These are phyloP conservation scores for Amaranthus hypochondriacus DNA, from an alignment of 148 eudicot genomes.

Conservation along the genomic window DNA sequence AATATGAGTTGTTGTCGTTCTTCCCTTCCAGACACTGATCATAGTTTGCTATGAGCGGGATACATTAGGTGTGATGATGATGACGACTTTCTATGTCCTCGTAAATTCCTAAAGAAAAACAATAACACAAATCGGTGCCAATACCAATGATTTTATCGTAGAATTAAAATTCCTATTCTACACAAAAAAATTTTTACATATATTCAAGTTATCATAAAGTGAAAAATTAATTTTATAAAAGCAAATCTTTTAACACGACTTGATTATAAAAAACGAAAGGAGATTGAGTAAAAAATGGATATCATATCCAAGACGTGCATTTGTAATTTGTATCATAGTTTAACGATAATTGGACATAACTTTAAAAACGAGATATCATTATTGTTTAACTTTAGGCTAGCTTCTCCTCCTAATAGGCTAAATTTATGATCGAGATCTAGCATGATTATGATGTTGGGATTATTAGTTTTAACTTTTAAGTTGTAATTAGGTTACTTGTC, in stretches of 20 bases:
- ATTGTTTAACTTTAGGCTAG: conserved; percentile 21
- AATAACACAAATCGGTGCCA: too few species aligned
- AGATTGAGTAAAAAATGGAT: neutral
- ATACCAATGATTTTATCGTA: too few species aligned
- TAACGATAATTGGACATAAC: conserved; percentile 15
- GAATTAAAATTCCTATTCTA: too few species aligned
- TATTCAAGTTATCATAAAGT: neutral
- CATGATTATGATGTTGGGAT: conserved; percentile 13
- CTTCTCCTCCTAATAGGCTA: conserved; percentile 3
- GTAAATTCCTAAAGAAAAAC: too few species aligned
- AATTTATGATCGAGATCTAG: neutral
- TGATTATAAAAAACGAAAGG: neutral
- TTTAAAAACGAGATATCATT: neutral
- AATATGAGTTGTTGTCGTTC: too few species aligned
- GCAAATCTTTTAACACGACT: neutral
- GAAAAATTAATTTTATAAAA: neutral
- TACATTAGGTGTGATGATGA: too few species aligned
- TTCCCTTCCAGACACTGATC: too few species aligned
- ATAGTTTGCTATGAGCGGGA: too few species aligned
- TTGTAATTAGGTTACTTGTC: conserved; percentile 28
- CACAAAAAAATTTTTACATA: too few species aligned
- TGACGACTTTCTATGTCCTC: too few species aligned
- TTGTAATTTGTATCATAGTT: neutral
- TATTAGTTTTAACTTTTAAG: conserved; percentile 26
- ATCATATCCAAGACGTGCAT: neutral